Evolutionary conservation across 169 alveolate species (phyloP).

Genomic region (Eimeria necatrix): DNA sequence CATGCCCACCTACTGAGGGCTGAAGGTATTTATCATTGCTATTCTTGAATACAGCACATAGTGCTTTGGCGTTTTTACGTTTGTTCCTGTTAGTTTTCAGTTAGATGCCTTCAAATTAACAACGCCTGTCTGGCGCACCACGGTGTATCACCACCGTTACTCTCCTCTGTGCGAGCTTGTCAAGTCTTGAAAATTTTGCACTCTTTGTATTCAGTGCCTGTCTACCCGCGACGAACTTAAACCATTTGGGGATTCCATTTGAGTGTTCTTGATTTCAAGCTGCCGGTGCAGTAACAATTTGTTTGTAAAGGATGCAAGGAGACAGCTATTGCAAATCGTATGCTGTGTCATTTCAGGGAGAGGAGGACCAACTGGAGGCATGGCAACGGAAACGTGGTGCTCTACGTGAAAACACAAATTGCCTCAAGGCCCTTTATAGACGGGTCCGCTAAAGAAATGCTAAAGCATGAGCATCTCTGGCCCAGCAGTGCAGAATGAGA

Average conservation of each 20-base stretch:
- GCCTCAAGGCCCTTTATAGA: conserved; percentile 16
- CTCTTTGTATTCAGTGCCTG: no score
- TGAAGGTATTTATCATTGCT: background rate
- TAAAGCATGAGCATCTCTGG: no score
- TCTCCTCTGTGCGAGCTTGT: background rate
- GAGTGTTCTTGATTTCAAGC: no score
- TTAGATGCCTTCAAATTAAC: background rate
- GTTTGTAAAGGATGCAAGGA: background rate
- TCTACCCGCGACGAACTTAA: no score
- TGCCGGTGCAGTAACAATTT: no score
- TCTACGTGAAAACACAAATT: conserved; percentile 8
- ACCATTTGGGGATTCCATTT: no score
- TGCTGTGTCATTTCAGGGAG: conserved; percentile 14
- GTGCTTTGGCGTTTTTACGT: no score
- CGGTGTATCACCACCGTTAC: background rate
- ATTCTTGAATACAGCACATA: no score
- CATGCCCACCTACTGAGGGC: background rate
- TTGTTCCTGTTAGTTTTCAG: background rate
- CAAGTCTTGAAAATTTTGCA: no score
- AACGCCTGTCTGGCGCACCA: background rate
- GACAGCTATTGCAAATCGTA: background rate
- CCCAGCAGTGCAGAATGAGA: background rate
- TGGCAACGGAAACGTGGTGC: conserved; percentile 35
- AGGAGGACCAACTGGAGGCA: conserved; percentile 25
- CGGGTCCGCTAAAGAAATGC: conserved; percentile 9